These are phyloP conservation scores for Sporisorium sorghi DNA, from an alignment of 1,284 basidiomycete genomes.

Conservation along the genomic window DNA sequence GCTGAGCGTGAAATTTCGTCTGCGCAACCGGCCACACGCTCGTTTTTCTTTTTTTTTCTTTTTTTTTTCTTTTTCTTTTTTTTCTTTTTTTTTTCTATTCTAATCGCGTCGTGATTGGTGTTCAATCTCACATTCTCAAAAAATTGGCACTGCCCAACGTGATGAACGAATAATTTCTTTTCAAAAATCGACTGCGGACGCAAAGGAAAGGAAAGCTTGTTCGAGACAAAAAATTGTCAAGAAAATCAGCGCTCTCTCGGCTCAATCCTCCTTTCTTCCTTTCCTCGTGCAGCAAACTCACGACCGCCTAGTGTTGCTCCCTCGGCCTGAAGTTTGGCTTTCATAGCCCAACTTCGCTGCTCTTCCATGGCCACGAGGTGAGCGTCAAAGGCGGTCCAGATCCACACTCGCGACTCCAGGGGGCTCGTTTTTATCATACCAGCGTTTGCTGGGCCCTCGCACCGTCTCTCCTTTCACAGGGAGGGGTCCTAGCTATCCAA, in stretches of 20 bases:
- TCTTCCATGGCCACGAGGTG: constrained; percentile 54
- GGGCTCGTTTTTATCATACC: constrained; percentile 28
- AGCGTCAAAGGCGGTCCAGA: constrained; percentile 56
- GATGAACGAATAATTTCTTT: no score
- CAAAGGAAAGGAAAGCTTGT: no score
- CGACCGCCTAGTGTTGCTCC: constrained; percentile 57
- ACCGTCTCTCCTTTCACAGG: constrained; percentile 21
- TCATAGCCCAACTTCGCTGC: constrained; percentile 10
- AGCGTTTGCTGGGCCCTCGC: constrained; percentile 51
- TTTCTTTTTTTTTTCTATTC: neutral
- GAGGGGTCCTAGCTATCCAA: constrained; percentile 1
- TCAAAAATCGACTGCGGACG: constrained; percentile 2
- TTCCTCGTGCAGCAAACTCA: constrained; percentile 55
- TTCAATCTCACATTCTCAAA: constrained; percentile 19
- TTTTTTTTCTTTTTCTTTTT: neutral
- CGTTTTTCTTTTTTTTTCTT: no score
- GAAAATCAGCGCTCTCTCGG: constrained; percentile 2
- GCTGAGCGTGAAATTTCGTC: neutral
- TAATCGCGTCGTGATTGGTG: neutral
- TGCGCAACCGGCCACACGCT: no score
- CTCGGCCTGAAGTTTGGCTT: constrained; percentile 31
- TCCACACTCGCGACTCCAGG: constrained; percentile 56
- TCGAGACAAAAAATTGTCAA: neutral
- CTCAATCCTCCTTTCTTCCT: constrained; percentile 37
- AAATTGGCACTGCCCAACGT: no score